A percentile compares a stretch with the other conserved stretches of the same genome.
phyloP scores from a whole-genome alignment of 2,329 filamentous ascomycete species.

The Talaromyces funiculosus region DNA sequence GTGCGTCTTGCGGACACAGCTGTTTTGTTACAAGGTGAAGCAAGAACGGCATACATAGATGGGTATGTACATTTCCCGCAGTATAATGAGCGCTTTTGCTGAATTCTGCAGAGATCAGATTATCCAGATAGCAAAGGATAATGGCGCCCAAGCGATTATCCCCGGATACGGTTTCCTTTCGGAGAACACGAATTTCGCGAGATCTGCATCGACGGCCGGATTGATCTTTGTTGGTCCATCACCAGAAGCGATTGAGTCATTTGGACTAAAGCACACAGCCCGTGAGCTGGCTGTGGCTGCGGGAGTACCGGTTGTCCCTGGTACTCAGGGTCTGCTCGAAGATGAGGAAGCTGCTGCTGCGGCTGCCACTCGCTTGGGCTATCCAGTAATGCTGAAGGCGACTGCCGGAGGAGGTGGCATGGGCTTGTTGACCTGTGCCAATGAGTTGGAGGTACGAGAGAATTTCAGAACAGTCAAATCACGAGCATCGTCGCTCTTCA shows the following conservation, averaged over 20 bases:
- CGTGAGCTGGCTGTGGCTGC: constrained; percentile 49
- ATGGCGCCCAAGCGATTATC: constrained; percentile 45
- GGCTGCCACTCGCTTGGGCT: constrained; percentile 35
- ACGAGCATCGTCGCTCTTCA: constrained; percentile 72
- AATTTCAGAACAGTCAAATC: constrained; percentile 35
- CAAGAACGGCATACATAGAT: constrained; percentile 46
- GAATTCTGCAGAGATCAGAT: constrained; percentile 45
- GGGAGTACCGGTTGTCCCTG: constrained; percentile 51
- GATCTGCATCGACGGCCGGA: constrained; percentile 47
- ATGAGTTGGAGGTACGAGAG: neutral
- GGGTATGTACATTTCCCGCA: neutral
- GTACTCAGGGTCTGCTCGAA: constrained; percentile 47
- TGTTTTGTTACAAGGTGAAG: constrained; percentile 44
- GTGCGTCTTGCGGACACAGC: constrained; percentile 51
- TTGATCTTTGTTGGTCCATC: constrained; percentile 57
- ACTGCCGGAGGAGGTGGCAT: constrained; percentile 77
- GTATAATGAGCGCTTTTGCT: neutral
- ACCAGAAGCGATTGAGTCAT: constrained; percentile 48
- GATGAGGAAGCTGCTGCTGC: constrained; percentile 45
- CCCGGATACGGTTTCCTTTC: constrained; percentile 64
- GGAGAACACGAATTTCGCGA: constrained; percentile 59
- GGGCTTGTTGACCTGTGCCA: constrained; percentile 49
- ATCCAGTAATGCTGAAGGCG: constrained; percentile 67
- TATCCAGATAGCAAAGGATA: constrained; percentile 65
- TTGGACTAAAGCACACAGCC: constrained; percentile 52